Conservation (phyloP, 345 rosid genomes). For the Salix purpurea region DNA sequence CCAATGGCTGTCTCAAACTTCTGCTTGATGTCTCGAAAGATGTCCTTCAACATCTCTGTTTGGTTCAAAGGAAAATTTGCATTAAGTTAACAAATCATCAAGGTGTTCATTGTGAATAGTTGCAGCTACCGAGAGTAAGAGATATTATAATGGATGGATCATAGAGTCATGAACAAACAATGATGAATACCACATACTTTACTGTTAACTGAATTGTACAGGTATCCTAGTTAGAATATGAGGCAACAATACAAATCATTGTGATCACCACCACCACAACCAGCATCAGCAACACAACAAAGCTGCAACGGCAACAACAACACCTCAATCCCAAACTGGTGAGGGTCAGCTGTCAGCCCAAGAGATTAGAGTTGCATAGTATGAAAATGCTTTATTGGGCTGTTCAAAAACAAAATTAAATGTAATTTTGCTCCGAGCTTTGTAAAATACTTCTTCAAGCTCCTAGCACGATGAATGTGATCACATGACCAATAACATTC, state of each 20-base stretch:
- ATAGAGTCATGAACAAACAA: not conserved
- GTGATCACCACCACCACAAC: not conserved
- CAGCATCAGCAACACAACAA: too few relatives aligned
- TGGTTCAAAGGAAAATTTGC: slow-evolving; percentile 10
- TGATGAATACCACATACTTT: not conserved
- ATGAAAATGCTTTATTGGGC: too few relatives aligned
- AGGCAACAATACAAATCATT: not conserved
- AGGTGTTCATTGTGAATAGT: not conserved
- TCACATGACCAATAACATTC: not conserved
- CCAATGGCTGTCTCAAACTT: slow-evolving; percentile 82
- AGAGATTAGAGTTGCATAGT: too few relatives aligned
- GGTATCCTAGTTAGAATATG: not conserved
- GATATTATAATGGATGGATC: not conserved
- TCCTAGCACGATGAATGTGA: not conserved
- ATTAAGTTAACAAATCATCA: not conserved
- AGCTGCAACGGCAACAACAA: too few relatives aligned
- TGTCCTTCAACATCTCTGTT: slow-evolving; percentile 85
- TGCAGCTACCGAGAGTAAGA: not conserved
- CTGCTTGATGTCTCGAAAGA: slow-evolving; percentile 77
- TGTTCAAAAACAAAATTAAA: too few relatives aligned
- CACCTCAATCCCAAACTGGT: too few relatives aligned
- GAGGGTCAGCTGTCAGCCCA: too few relatives aligned
- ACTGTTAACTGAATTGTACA: not conserved
- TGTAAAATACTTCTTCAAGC: not conserved
- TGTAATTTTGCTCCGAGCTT: not conserved